A percentile compares a stretch with the other conserved stretches of the same genome.
phyloP scores from a whole-genome alignment of 1,139 yeast species.

The Meyerozyma athensensis region DNA sequence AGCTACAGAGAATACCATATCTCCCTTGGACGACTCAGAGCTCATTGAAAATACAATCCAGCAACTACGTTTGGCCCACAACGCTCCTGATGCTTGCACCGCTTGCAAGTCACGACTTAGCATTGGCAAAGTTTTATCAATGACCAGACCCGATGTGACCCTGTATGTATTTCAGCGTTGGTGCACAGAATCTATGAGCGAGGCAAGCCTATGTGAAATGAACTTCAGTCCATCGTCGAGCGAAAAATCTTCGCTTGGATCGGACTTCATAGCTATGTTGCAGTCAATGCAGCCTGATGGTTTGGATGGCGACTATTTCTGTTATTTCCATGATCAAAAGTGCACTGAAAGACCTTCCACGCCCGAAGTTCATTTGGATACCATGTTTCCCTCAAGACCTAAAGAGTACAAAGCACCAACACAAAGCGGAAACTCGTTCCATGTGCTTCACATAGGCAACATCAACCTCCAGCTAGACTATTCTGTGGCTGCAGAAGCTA shows the following conservation, averaged over 20 bases:
- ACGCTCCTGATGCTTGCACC: constrained; percentile 19
- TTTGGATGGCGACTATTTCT: constrained; percentile 50
- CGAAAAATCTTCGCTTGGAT: constrained; percentile 18
- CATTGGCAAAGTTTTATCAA: constrained; percentile 37
- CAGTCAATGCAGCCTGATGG: constrained; percentile 43
- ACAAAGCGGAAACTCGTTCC: constrained; percentile 15
- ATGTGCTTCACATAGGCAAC: constrained; percentile 28
- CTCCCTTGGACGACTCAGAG: constrained; percentile 1
- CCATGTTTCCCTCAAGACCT: constrained; percentile 35
- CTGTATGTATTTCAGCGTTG: constrained; percentile 38
- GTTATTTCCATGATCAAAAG: constrained; percentile 41
- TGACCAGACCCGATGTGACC: constrained; percentile 37
- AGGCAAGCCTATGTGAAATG: constrained; percentile 17
- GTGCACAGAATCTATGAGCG: constrained; percentile 38
- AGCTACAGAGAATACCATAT: background rate
- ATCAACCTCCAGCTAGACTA: constrained; percentile 24
- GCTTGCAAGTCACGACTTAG: constrained; percentile 36
- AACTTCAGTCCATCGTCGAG: constrained; percentile 21
- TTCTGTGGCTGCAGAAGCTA: constrained; percentile 22
- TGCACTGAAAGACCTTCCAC: constrained; percentile 42
- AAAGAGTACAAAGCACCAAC: constrained; percentile 25
- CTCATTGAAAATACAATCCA: background rate
- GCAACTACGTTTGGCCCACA: background rate
- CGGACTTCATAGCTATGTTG: constrained; percentile 43
- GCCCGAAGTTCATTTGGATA: constrained; percentile 33